Base-by-base conservation (phyloP, 2,329 filamentous ascomycete genomes). In the Talaromyces sp. region DNA sequence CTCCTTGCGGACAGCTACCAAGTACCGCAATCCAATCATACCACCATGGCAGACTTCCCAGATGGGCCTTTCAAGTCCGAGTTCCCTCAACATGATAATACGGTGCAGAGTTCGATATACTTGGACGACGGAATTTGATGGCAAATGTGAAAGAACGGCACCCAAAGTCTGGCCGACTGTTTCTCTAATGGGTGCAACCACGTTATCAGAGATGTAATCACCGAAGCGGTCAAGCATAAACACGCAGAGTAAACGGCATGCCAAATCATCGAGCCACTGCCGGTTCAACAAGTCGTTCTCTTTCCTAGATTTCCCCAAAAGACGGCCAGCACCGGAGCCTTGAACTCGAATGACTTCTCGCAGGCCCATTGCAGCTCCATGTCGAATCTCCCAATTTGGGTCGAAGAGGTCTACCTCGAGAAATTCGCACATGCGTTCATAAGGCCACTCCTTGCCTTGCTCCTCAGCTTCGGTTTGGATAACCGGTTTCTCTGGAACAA, bases 1-100 rank as follows among this genome's bases (percentile, higher is more conserved):
- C 75, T 98, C 95, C 72, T 95, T 97, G 59, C 95, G 88, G 40
- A 99, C 92, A 8, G 95, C 95, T 34, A 99, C 95, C 56, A 99
- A 87, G 74, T 99, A 99, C 72, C 94, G 87, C 73, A 99, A 81
- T 7, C 95, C 95, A 56, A 98, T 93, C 95, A 99, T 99, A 68
- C 95, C 95, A 70, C 95, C 95, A 76, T 99, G 96, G 72, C 93
- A 97, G 43, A 97, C 91, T 67, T 96, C 92, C 95, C 95, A 99
- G 34, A 93, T 85, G 15, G 91, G 88, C 36, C 86, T 86, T 27
- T 89, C 88, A 27, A 93, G 81, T 43, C 88, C 86, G 25, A 95
- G 81, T 70, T 96, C 91, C 49, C 89, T 88, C 75, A 97, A 93
- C 88, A 97, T 95, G 43, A 98, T 93, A 81, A 99, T 91, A 43